Conservation (phyloP, 768 basidiomycete genomes). For the Myochromella boudieri region DNA sequence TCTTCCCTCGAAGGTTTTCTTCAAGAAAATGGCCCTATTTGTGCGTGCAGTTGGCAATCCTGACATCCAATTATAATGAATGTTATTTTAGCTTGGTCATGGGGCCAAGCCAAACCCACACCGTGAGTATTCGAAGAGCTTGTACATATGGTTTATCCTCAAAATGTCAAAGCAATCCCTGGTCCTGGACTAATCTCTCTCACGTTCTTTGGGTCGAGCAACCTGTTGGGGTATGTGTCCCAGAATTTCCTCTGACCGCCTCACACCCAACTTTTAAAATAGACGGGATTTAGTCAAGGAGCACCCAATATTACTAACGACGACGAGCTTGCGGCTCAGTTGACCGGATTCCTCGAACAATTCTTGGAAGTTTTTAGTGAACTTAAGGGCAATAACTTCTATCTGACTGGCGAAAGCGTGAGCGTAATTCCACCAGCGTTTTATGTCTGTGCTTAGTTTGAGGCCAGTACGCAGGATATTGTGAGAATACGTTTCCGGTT, state of each 20-base stretch:
- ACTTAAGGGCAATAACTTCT: slow-evolving; percentile 67
- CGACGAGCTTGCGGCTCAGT: slow-evolving; percentile 53
- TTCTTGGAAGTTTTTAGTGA: slow-evolving; percentile 67
- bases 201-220: slow-evolving; percentile 71
- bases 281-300: slow-evolving; percentile 73
- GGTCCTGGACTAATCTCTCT: slow-evolving; percentile 71
- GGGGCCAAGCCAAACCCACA: slow-evolving; percentile 43
- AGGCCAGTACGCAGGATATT: slow-evolving; percentile 66
- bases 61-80: slow-evolving; percentile 1
- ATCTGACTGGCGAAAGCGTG: slow-evolving; percentile 67
- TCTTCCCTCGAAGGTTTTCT: slow-evolving; percentile 65
- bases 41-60: slow-evolving; percentile 28
- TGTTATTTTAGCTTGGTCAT: slow-evolving; percentile 37
- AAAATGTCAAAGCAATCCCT: slow-evolving; percentile 44
- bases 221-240: slow-evolving; percentile 54
- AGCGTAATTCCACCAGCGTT: too few species aligned
- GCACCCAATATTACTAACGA: slow-evolving; percentile 59
- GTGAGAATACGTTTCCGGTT: slow-evolving; percentile 33
- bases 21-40: slow-evolving; percentile 65
- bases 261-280: not conserved
- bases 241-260: not conserved
- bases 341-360: slow-evolving; percentile 58
- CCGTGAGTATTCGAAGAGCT: slow-evolving; percentile 19
- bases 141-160: not conserved
- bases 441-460: not conserved